A percentile compares a stretch with the other conserved stretches of the same genome.
These are phyloP conservation scores for Dictyophora rubrovolvata DNA, from an alignment of 768 basidiomycete species.

Conservation along the genomic window DNA sequence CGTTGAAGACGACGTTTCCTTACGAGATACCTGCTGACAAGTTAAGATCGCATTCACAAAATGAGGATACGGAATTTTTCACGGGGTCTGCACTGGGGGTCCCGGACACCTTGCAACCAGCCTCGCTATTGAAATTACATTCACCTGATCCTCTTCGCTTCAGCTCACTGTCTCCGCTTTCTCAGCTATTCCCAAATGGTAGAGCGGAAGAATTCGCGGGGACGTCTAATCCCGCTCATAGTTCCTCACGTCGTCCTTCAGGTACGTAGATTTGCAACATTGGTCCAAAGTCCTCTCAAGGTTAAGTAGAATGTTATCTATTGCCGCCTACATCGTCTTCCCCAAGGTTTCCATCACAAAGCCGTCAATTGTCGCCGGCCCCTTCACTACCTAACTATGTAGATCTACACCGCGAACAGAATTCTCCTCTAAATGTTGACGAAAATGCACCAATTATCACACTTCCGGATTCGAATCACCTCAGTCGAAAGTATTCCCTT, in stretches of 20 bases:
- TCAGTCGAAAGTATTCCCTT: conserved; percentile 32
- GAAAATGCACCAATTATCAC: not conserved
- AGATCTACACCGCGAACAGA: not conserved
- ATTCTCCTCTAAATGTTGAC: not conserved
- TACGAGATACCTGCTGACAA: not conserved
- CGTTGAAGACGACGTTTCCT: not conserved
- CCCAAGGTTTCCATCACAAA: no score
- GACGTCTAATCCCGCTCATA: no score
- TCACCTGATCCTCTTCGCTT: not conserved
- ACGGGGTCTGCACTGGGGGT: not conserved
- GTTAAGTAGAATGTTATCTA: no score
- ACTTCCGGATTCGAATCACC: conserved; percentile 1
- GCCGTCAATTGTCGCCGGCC: not conserved
- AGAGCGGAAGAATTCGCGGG: not conserved
- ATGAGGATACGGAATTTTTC: not conserved
- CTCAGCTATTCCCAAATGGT: not conserved
- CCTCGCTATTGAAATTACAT: not conserved
- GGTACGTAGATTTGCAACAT: no score
- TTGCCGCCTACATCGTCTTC: no score
- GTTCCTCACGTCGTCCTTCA: no score
- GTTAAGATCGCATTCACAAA: not conserved
- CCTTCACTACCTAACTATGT: not conserved
- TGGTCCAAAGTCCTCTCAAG: no score
- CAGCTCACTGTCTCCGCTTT: not conserved
- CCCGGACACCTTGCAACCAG: not conserved